Base-by-base conservation (phyloP, 441 rosid species). In the Rhodomyrtus psidioides region DNA sequence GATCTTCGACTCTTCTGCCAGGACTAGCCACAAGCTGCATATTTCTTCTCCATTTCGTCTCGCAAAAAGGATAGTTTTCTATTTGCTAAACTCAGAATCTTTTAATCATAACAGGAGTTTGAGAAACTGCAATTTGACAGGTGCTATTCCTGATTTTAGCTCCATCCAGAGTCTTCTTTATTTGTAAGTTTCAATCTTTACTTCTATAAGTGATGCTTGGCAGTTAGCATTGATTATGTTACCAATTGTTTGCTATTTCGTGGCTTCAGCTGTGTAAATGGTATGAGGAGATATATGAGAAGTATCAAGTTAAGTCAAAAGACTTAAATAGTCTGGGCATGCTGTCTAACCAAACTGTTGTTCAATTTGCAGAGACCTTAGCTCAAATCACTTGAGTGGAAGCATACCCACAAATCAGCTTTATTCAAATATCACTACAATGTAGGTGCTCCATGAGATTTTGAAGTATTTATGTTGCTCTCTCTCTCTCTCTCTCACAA, bases 141-240 rank as follows among this genome's bases (percentile, higher is more conserved):
- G 85, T 12, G 44, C 56, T 74, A 28, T 86, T 57, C 88, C 88
- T 21, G 88, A 86, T 74, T 86, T 86, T 26, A 86, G 85, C 51
- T 56, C 85, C 16, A 21, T 75, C 17, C 85, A 58, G 8, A 6
- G 42, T 42, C 88, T 86, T 83, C 83, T 83, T 9, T 86, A 86
- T 42, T 49, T 86, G 88, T 86, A 86, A 86, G 83, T 83, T 53
- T 76, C 70, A 42, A 19, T 24, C 30, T 62, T 62, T 34, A 62
- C 21, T 62, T 30, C 24, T 62, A 17, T 62, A 17, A 30, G 30
- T 62, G 44, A 62, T 62, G 76, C 7, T 62, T 17, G 44, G 44
- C 44, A 0, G 75, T 17, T 62, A 30, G 75, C 13, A 62, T 62
- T 0, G 3, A 62, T 62, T 34, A 21, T 62, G 13, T 30, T 30